Evolutionary conservation across 306 rosid species (phyloP).

Genomic region (Cucumis cinereus): DNA sequence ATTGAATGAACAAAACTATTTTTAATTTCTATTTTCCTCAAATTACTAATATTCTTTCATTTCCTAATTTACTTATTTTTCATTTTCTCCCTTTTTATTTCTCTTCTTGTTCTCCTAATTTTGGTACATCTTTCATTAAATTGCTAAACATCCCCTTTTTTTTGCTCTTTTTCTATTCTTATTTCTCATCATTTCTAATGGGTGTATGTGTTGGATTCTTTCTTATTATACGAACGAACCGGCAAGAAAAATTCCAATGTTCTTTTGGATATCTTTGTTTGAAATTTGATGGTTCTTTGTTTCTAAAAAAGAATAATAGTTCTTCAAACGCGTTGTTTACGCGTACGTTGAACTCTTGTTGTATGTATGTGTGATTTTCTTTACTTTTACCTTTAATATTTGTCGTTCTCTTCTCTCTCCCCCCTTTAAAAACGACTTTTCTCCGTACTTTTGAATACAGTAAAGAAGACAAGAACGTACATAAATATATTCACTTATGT

Average conservation of each 20-base stretch:
- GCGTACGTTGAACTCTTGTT: neutral
- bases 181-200: neutral
- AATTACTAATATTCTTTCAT: slow-evolving; percentile 2
- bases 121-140: neutral
- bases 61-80: slow-evolving; percentile 1
- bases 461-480: neutral
- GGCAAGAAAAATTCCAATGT: neutral
- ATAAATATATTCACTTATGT: neutral
- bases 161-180: neutral
- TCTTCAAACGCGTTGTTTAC: neutral
- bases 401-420: neutral
- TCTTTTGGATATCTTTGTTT: neutral
- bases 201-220: neutral
- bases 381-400: neutral
- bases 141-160: neutral
- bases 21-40: neutral
- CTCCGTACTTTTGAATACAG: neutral
- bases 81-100: neutral
- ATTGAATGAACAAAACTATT: neutral
- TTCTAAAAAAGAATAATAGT: neutral
- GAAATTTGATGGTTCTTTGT: neutral
- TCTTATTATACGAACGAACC: neutral
- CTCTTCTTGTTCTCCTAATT: neutral
- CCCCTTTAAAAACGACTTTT: neutral
- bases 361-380: neutral